phyloP scores from a whole-genome alignment of 2,329 filamentous ascomycete species.

The Alternaria tenuissima region DNA sequence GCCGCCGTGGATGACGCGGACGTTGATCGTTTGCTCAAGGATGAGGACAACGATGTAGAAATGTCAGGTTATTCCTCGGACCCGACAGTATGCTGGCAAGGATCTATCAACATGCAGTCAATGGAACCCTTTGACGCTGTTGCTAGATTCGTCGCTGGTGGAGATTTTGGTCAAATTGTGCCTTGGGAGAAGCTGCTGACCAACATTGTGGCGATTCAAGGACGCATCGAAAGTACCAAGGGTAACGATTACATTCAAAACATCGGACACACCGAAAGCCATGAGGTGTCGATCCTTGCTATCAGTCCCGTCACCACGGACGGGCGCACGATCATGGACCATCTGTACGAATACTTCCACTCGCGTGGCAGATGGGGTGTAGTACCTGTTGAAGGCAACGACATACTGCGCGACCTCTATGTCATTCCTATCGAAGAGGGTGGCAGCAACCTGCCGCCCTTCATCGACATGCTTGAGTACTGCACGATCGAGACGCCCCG shows the following conservation, averaged over 20 bases:
- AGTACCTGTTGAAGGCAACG: slow-evolving; percentile 68
- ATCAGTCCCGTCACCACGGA: slow-evolving; percentile 69
- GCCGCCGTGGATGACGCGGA: slow-evolving; percentile 81
- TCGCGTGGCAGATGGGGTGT: slow-evolving; percentile 86
- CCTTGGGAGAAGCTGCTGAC: slow-evolving; percentile 82
- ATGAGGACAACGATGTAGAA: slow-evolving; percentile 79
- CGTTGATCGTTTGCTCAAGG: slow-evolving; percentile 86
- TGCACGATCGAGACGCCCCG: slow-evolving; percentile 77
- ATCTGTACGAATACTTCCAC: slow-evolving; percentile 87
- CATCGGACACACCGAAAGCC: slow-evolving; percentile 80
- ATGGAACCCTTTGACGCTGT: slow-evolving; percentile 77
- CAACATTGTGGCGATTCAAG: slow-evolving; percentile 72
- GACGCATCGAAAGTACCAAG: slow-evolving; percentile 80
- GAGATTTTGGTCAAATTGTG: slow-evolving; percentile 72
- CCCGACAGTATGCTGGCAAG: slow-evolving; percentile 68
- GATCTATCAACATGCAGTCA: slow-evolving; percentile 69
- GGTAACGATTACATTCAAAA: slow-evolving; percentile 92
- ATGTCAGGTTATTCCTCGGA: slow-evolving; percentile 78
- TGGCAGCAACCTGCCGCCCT: slow-evolving; percentile 75
- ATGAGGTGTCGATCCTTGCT: slow-evolving; percentile 83
- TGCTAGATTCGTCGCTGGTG: slow-evolving; percentile 86
- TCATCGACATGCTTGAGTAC: slow-evolving; percentile 86
- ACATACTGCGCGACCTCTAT: slow-evolving; percentile 88
- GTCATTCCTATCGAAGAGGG: slow-evolving; percentile 84
- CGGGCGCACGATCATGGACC: slow-evolving; percentile 70